Conservation (phyloP, 495 filamentous ascomycete species). For the Daldinia caldariorum region DNA sequence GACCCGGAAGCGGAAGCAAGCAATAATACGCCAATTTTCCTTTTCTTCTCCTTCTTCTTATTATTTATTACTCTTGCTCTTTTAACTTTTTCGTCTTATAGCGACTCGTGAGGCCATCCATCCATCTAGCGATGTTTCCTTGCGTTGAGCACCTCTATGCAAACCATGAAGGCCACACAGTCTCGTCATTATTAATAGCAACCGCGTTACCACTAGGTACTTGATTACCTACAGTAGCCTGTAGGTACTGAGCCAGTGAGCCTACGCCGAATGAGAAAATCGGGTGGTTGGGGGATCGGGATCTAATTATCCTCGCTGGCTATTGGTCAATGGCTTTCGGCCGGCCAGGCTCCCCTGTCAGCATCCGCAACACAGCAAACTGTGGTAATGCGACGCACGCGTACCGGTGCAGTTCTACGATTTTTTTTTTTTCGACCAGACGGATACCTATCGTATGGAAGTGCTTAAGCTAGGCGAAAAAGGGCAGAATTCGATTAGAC, state of each 20-base stretch:
- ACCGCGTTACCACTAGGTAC: conserved; percentile 10
- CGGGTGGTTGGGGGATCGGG: conserved; percentile 44
- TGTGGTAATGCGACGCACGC: conserved; percentile 37
- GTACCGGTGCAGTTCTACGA: conserved; percentile 10
- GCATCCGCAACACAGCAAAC: conserved; percentile 43
- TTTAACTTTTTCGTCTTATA: conserved; percentile 12
- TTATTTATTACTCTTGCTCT: background rate
- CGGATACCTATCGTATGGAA: conserved; percentile 15
- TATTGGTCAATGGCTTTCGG: conserved; percentile 45
- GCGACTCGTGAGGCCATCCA: conserved; percentile 29
- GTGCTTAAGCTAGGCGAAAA: background rate
- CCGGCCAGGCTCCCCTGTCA: conserved; percentile 32
- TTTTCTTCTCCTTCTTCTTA: too few relatives aligned
- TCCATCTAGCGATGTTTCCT: conserved; percentile 6
- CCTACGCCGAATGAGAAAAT: conserved; percentile 32
- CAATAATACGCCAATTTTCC: conserved; percentile 8
- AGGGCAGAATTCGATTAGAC: background rate
- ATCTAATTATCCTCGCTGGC: conserved; percentile 27
- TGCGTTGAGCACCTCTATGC: conserved; percentile 14
- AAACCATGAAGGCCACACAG: conserved; percentile 13
- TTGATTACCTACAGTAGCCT: conserved; percentile 22
- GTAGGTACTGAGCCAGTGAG: too few relatives aligned
- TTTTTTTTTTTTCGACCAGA: conserved; percentile 12
- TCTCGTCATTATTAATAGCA: conserved; percentile 44
- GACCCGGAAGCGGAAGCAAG: conserved; percentile 19